phyloP scores from a whole-genome alignment of 148 eudicot genomes.

The Silene uniflora region DNA sequence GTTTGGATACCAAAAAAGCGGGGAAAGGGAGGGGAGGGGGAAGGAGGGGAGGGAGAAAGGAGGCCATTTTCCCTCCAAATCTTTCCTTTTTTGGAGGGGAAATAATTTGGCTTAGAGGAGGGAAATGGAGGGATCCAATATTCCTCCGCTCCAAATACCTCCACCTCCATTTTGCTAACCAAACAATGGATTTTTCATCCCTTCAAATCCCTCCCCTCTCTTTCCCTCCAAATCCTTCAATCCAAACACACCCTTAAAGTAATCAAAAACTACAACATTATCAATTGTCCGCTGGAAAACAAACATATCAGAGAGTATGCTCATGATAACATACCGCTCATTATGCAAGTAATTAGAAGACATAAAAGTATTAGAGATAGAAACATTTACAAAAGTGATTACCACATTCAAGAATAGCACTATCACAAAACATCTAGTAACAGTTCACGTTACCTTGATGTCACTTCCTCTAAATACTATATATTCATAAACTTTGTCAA shows the following conservation, averaged over 20 bases:
- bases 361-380: neutral
- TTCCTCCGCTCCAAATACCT: too few species aligned
- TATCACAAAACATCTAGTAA: neutral
- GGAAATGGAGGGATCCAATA: too few species aligned
- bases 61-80: too few species aligned
- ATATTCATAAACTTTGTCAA: constrained; percentile 58
- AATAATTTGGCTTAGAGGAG: too few species aligned
- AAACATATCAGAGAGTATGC: neutral
- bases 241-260: neutral
- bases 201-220: too few species aligned
- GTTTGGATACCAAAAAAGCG: too few species aligned
- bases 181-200: too few species aligned
- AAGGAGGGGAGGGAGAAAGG: too few species aligned
- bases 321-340: neutral
- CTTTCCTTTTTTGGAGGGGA: too few species aligned
- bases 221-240: too few species aligned
- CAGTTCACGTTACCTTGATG: constrained; percentile 43
- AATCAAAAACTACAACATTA: neutral
- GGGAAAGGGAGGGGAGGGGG: too few species aligned
- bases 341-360: neutral
- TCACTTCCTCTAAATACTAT: constrained; percentile 64
- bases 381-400: neutral
- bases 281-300: neutral
- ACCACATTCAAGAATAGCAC: neutral
- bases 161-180: too few species aligned